A percentile compares a stretch with the other conserved stretches of the same genome.
Conservation (phyloP, 805 yeast genomes). For the Barnettozyma salicaria region DNA sequence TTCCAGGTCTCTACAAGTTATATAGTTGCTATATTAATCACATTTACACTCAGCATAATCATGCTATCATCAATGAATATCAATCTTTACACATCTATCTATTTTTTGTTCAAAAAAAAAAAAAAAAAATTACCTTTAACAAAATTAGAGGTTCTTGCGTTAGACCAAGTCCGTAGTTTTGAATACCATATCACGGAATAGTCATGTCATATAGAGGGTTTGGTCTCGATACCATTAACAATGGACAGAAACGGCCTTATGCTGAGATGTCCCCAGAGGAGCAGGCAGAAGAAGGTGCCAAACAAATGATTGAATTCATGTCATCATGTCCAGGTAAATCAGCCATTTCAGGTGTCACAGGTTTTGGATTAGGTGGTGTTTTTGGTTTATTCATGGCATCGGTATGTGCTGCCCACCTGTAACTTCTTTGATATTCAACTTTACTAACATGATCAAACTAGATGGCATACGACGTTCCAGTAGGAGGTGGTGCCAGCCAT, state of each 20-base stretch:
- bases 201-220: slow-evolving; percentile 36
- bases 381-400: slow-evolving; percentile 92
- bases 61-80: no score
- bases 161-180: background rate
- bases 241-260: slow-evolving; percentile 44
- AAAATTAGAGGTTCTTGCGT: background rate
- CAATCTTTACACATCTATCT: no score
- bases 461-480: slow-evolving; percentile 80
- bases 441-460: slow-evolving; percentile 9
- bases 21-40: background rate
- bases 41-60: no score
- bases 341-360: slow-evolving; percentile 85
- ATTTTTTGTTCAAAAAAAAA: background rate
- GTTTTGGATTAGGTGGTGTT: slow-evolving; percentile 86
- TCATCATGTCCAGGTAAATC: slow-evolving; percentile 94
- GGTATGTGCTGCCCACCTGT: slow-evolving; percentile 17
- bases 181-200: background rate
- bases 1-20: slow-evolving; percentile 26
- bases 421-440: background rate
- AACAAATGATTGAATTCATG: slow-evolving; percentile 76
- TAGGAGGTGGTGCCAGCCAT: slow-evolving; percentile 49
- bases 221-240: slow-evolving; percentile 34
- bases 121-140: background rate
- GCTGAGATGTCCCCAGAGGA: slow-evolving; percentile 83
- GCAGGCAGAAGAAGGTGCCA: slow-evolving; percentile 88